These are phyloP conservation scores for Diaporthe citrichinensis DNA, from an alignment of 2,329 filamentous ascomycete genomes.

Conservation along the genomic window DNA sequence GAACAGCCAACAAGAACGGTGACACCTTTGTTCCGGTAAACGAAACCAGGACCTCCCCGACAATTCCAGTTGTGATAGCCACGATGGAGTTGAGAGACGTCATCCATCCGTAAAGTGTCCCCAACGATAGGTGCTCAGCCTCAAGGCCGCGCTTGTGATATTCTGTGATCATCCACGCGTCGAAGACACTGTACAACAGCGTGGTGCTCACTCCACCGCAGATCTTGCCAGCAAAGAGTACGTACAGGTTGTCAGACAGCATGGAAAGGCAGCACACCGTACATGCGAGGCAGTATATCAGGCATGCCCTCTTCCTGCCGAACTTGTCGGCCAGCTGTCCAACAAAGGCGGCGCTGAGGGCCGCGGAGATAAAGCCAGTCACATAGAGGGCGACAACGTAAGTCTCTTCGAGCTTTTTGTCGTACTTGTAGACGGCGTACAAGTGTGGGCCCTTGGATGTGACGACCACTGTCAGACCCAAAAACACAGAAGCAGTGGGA, in stretches of 20 bases:
- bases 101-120: conserved; percentile 66
- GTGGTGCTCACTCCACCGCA: conserved; percentile 70
- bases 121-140: conserved; percentile 59
- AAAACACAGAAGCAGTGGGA: background rate
- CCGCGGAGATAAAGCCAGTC: conserved; percentile 64
- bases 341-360: conserved; percentile 58
- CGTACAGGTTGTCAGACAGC: conserved; percentile 55
- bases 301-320: conserved; percentile 57
- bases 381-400: conserved; percentile 61
- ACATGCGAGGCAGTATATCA: conserved; percentile 68
- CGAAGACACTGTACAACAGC: conserved; percentile 70
- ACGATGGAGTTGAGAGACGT: conserved; percentile 68
- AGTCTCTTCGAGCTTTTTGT: conserved; percentile 60
- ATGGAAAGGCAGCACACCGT: conserved; percentile 66
- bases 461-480: background rate
- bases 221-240: conserved; percentile 68
- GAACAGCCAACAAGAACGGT: conserved; percentile 49
- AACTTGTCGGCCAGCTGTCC: conserved; percentile 56
- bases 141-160: conserved; percentile 63
- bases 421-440: conserved; percentile 67
- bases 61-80: conserved; percentile 67
- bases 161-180: conserved; percentile 73
- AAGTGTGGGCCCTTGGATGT: conserved; percentile 59
- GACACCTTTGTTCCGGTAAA: conserved; percentile 62
- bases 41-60: conserved; percentile 65